Percentiles rank a stretch among this genome's conserved stretches.
These are phyloP conservation scores for Penicillium nordicum DNA, from an alignment of 2,329 filamentous ascomycete genomes.

Conservation along the genomic window DNA sequence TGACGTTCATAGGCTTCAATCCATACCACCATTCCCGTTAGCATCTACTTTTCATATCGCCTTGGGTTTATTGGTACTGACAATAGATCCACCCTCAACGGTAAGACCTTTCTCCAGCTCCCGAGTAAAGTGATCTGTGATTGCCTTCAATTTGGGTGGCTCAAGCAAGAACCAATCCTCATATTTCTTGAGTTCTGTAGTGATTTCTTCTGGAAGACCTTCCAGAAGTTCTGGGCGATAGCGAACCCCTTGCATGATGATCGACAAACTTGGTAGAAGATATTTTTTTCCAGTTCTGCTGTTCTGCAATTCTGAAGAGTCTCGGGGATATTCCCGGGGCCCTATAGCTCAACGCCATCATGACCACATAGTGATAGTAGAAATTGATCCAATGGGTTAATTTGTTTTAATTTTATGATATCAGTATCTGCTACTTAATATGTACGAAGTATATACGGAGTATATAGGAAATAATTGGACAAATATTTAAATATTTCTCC, in stretches of 20 bases:
- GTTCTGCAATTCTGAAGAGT: not conserved
- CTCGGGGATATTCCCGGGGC: not conserved
- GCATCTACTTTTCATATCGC: not conserved
- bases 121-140: slow-evolving; percentile 77
- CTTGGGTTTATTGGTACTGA: slow-evolving; percentile 47
- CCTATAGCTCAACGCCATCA: slow-evolving; percentile 15
- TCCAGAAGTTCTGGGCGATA: slow-evolving; percentile 18
- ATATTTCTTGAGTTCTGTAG: slow-evolving; percentile 68
- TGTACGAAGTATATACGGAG: not conserved
- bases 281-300: not conserved
- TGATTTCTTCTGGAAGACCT: slow-evolving; percentile 65
- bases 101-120: slow-evolving; percentile 77
- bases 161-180: slow-evolving; percentile 75
- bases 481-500: not conserved
- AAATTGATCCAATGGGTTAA: not conserved
- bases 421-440: not conserved
- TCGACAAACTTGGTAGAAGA: not conserved
- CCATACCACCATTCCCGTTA: not conserved
- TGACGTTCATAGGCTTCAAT: slow-evolving; percentile 81
- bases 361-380: slow-evolving; percentile 17
- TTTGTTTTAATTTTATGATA: not conserved
- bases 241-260: slow-evolving; percentile 14
- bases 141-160: slow-evolving; percentile 71
- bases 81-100: slow-evolving; percentile 79
- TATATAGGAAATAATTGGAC: not conserved